phyloP scores from a whole-genome alignment of 2,329 filamentous ascomycete species.

The Aspergillus quadrilineatus region DNA sequence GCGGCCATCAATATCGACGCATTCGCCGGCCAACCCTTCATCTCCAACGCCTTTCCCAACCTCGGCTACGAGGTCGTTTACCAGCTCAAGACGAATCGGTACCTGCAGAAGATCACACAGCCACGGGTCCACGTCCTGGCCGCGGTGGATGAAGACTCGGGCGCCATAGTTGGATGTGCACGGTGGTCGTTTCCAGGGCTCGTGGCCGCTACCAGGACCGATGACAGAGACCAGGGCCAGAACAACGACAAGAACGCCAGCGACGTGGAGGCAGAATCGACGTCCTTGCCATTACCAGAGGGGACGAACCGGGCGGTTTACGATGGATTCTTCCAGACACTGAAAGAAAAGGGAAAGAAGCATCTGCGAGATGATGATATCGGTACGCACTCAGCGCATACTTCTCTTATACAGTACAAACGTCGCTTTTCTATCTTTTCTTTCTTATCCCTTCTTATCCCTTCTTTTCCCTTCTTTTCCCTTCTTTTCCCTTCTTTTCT shows the following conservation, averaged over 20 bases:
- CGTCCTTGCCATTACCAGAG: slow-evolving; percentile 33
- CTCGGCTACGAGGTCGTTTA: slow-evolving; percentile 22
- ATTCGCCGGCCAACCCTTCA: slow-evolving; percentile 42
- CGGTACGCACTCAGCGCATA: slow-evolving; percentile 9
- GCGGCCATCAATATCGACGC: slow-evolving; percentile 48
- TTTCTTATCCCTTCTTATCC: too few relatives aligned
- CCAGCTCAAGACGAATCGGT: slow-evolving; percentile 38
- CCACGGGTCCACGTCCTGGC: slow-evolving; percentile 43
- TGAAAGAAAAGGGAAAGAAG: slow-evolving; percentile 9
- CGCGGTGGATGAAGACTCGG: slow-evolving; percentile 32
- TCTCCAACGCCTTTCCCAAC: slow-evolving; percentile 30
- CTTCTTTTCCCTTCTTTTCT: background rate
- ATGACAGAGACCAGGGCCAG: background rate
- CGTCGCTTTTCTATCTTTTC: too few relatives aligned
- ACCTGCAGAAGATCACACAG: slow-evolving; percentile 44
- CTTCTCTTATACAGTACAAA: too few relatives aligned
- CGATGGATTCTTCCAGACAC: slow-evolving; percentile 17
- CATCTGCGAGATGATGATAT: slow-evolving; percentile 16
- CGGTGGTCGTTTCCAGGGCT: slow-evolving; percentile 45
- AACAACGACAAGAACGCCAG: background rate
- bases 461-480: background rate
- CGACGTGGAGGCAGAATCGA: slow-evolving; percentile 26
- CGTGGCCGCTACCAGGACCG: too few relatives aligned
- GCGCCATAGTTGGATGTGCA: slow-evolving; percentile 46
- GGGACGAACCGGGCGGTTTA: slow-evolving; percentile 43